Conservation (phyloP, 2,329 filamentous ascomycete genomes). For the Trichoderma semiorbis region DNA sequence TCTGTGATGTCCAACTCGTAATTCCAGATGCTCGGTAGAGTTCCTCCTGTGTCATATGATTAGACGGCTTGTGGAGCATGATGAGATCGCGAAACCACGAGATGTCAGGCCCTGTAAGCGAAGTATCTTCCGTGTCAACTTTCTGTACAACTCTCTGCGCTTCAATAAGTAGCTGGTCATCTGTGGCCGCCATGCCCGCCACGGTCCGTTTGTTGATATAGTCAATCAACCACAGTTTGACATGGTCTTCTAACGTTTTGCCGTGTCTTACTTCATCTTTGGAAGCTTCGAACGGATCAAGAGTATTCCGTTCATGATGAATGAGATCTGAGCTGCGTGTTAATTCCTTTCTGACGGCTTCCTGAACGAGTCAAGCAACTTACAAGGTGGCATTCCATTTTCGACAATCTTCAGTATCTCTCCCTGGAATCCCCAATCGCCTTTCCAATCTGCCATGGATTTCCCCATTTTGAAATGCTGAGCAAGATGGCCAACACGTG, state of each 20-base stretch:
- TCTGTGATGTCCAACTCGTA: neutral
- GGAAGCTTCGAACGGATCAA: neutral
- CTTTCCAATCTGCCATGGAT: conserved; percentile 42
- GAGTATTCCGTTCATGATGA: neutral
- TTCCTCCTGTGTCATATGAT: neutral
- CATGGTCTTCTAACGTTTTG: conserved; percentile 4
- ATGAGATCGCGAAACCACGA: conserved; percentile 6
- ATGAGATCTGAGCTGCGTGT: neutral
- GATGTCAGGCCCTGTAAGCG: neutral
- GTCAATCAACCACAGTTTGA: conserved; percentile 4
- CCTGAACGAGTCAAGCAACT: neutral
- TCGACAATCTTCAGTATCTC: neutral
- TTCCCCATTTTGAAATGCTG: conserved; percentile 41
- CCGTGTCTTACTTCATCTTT: neutral
- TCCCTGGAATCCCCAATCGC: conserved; percentile 42
- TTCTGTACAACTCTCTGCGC: conserved; percentile 4
- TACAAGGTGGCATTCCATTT: conserved; percentile 13
- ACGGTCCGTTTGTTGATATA: neutral
- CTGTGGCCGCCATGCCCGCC: neutral
- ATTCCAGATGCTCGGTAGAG: neutral
- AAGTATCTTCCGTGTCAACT: neutral
- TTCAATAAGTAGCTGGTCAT: neutral
- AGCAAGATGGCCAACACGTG: conserved; percentile 37
- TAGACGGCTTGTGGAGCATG: neutral
- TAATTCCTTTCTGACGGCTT: neutral